Evolutionary conservation across 768 basidiomycete species (phyloP), one percentile per base, ranked within the genome.

Genomic region (Lactarius trivialis): DNA sequence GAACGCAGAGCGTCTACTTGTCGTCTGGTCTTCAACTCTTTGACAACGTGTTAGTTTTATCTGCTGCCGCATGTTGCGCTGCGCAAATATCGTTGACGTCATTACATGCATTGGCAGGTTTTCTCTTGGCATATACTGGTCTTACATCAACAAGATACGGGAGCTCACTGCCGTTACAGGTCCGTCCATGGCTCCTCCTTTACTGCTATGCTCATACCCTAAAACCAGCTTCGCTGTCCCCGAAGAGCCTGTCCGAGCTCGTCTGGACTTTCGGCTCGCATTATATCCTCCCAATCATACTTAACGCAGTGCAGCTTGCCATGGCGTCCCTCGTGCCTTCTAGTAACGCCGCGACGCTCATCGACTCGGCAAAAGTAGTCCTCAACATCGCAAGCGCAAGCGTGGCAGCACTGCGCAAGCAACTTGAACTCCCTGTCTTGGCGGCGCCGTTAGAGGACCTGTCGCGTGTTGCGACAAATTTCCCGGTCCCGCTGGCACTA

Each of bases 21-120:
- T 48, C 61, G 15, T 53, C 61, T 12, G 45, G 61, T 48, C 50
- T 62, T 48, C 56, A 62, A 3, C 34, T 63, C n/a, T 32, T 54
- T 14, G 61, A 63, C 41, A 63, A 58, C 12, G 6, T 55, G 61
- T 63, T 28, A 54, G 61, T 34, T 5, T 7, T 15, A 7, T n/a
- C n/a, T n/a, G 4, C 12, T 19, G 32, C 32, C 26, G 39, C 37
- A 34, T 34, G 7, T 30, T 3, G 32, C 11, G 33, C 30, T n/a
- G n/a, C n/a, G n/a, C n/a, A n/a, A 17, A 24, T 32, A 9, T 36
- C 26, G 26, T 45, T 48, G 26, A 58, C 21, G 11, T n/a, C 12
- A 5, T 37, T 48, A 19, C n/a, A n/a, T 19, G 26, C 50, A 52
- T 9, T 43, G 8, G 14, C 30, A 52, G 61, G 15, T 63, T 54